Percentiles rank a stretch among this genome's conserved stretches.
phyloP scores from a whole-genome alignment of 805 yeast species.

The Isabelozyma gotoi region DNA sequence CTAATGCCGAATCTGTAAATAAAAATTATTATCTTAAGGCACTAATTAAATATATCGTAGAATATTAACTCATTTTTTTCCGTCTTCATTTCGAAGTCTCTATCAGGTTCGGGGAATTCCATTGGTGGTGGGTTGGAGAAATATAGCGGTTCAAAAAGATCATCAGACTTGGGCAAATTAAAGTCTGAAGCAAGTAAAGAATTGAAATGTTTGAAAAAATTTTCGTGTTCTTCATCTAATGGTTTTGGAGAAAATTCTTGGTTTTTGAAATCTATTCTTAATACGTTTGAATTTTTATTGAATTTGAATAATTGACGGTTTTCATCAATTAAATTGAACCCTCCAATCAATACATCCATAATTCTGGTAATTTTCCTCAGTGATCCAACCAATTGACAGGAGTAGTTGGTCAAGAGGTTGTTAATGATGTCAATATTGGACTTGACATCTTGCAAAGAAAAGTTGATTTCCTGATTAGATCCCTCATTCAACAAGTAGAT shows the following conservation, averaged over 20 bases:
- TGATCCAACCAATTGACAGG: background rate
- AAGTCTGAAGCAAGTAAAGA: background rate
- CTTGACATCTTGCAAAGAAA: background rate
- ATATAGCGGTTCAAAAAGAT: background rate
- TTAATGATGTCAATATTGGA: background rate
- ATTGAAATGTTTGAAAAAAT: background rate
- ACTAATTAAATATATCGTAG: background rate
- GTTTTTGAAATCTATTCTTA: background rate
- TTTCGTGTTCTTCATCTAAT: slow-evolving; percentile 1
- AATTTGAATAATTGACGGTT: background rate
- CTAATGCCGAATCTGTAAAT: too few relatives aligned
- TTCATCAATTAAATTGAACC: background rate
- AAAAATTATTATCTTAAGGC: too few relatives aligned
- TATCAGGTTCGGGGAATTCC: background rate
- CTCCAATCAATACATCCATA: background rate
- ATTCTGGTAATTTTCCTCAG: background rate
- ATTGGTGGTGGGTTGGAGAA: background rate
- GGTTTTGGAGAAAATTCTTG: background rate
- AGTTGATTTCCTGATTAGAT: background rate
- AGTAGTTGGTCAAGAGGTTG: background rate
- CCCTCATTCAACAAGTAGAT: slow-evolving; percentile 21
- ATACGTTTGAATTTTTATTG: background rate
- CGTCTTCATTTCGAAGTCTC: background rate
- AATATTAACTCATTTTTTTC: background rate
- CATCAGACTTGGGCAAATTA: background rate